Base-by-base conservation (phyloP, 2,329 filamentous ascomycete species). In the Neonectria sp. region DNA sequence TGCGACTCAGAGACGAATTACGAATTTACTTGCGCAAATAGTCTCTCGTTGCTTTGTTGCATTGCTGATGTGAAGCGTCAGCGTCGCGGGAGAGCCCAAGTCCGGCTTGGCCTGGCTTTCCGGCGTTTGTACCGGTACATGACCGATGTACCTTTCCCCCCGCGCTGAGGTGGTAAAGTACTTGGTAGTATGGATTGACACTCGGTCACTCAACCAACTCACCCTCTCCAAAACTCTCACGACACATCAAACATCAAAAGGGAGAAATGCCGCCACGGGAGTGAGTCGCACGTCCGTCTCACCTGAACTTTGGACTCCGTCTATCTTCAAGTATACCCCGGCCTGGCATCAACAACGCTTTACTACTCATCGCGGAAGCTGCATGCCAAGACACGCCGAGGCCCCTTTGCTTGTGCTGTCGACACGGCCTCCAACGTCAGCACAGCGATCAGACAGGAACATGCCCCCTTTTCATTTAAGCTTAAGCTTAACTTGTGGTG, bases 101-200 rank as follows among this genome's bases (percentile, higher is more conserved):
- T 56, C 45, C 60, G 60, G 60, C 60, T 57, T 57, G 60, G 60
- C 60, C 25, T 29, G 17, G 40, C 13, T 15, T 31, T 24, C 40
- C 6, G 13, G 46, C 21, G 49, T 40, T n/a, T 27, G 62, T 64
- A 64, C 55, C 25, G 49, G 55, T 64, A 64, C 62, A 59, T 64
- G 40, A 8, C 21, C 37, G 48, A 59, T 29, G 62, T 64, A 64
- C 55, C 61, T 48, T 11, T 24, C 37, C 27, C 2, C 27, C 15
- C 21, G 21, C 21, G 21, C 21, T 21, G 21, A 21, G 21, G 21
- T 21, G 21, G 21, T 21, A 21, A 21, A 21, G 21, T 21, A 21
- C 21, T 21, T 21, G 21, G 21, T 21, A n/a, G n/a, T n/a, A n/a
- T n/a, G n/a, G n/a, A n/a, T n/a, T n/a, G 21, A 21, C 21, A 21